Base-by-base conservation (phyloP, 805 yeast species). In the Metschnikowia henanensis region DNA sequence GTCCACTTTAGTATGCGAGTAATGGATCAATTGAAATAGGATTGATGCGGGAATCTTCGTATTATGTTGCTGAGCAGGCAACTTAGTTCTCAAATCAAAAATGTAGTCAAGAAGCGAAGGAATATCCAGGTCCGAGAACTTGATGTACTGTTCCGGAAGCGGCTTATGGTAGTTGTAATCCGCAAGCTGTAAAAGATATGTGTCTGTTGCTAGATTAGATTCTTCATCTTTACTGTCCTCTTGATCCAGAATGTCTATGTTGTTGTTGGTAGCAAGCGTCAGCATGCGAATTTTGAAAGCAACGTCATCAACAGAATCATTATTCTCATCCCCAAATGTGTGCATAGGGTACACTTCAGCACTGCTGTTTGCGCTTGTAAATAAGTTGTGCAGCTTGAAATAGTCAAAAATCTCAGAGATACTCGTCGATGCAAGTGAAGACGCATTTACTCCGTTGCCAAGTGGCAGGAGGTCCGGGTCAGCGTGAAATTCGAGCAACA, bases 21-120 rank as follows among this genome's bases (percentile, higher is more conserved):
- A 86, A 52, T 92, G 66, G n/a, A 84, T 60, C 56, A 86, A 75
- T 59, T 85, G 92, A 53, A 75, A 86, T 0, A 84, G 64, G 5
- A 84, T 72, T 1, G 87, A 80, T 0, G 94, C 90, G 0, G 92
- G 89, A 19, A 80, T 65, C 25, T 75, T 69, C 5, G 83, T 64
- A 35, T 73, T 72, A 46, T 75, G 78, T 44, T 75, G 80, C 34
- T 44, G 55, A 5, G 60, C 43, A 1, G 56, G 35, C 30, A 67
- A 59, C 6, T 72, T 63, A 19, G 70, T 73, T 51, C 79, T 72
- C 32, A 79, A 56, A 13, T 57, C 53, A 45, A 77, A 76, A 17
- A 77, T 65, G 48, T 70, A 77, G 47, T 79, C 76, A 35, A 79
- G 65, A 17, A 77, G 61, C 8, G 62, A 56, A 2, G 80, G 73